These are phyloP conservation scores for Quercus aquifolioides DNA, from an alignment of 306 rosid genomes.

Conservation along the genomic window DNA sequence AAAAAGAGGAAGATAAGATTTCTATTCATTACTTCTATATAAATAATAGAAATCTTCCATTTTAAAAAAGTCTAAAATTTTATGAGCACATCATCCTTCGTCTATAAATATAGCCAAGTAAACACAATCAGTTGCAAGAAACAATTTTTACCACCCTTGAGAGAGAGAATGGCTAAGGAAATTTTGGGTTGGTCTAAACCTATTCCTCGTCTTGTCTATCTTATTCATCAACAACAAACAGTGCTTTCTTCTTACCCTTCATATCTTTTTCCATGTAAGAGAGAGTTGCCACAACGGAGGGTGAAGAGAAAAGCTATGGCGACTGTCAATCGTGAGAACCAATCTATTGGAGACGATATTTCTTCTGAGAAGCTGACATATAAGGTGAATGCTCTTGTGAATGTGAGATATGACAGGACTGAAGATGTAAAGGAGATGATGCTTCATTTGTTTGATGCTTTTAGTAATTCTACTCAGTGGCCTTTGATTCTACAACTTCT, in stretches of 20 bases:
- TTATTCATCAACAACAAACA: background rate
- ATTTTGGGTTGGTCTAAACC: too few relatives aligned
- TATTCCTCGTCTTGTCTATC: too few relatives aligned
- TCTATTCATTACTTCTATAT: too few relatives aligned
- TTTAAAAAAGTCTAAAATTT: too few relatives aligned
- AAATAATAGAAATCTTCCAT: too few relatives aligned
- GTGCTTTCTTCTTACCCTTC: background rate
- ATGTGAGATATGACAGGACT: background rate
- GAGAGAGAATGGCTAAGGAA: too few relatives aligned
- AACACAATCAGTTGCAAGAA: too few relatives aligned
- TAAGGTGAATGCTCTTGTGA: slow-evolving; percentile 1
- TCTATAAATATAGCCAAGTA: too few relatives aligned
- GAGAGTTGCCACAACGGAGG: background rate
- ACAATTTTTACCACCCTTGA: too few relatives aligned
- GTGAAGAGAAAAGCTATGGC: background rate
- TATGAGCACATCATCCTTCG: too few relatives aligned
- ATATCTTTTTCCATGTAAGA: background rate
- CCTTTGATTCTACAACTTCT: too few relatives aligned
- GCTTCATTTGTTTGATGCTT: background rate
- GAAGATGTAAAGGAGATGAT: background rate
- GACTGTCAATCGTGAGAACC: background rate
- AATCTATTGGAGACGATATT: background rate
- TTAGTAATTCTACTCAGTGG: background rate
- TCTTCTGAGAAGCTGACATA: background rate
- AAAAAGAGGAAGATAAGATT: too few relatives aligned